Base-by-base conservation (phyloP, 352 stramenopile species). In the Globisporangium radiosum region DNA sequence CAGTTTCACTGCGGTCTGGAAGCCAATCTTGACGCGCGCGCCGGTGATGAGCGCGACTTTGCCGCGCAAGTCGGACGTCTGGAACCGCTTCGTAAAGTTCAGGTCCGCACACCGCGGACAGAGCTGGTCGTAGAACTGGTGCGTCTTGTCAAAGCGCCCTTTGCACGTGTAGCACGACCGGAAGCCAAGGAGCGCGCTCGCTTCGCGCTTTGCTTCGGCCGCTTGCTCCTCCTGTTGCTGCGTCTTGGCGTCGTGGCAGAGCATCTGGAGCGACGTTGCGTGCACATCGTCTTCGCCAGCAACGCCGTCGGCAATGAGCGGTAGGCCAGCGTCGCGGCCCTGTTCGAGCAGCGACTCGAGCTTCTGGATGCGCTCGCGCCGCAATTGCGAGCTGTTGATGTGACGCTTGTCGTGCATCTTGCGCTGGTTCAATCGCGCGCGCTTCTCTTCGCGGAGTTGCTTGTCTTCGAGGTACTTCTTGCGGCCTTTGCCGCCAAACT, bases 121-220 rank as follows among this genome's bases (percentile, higher is more conserved):
- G 7, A 99, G 69, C 72, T 98, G 93, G 68, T 98, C 95, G 67
- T 95, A 96, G 68, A 98, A 99, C 70, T 98, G 97, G 60, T 97
- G 81, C 62, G 98, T 96, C 57, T 97, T 86, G 50, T 96, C 85
- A 59, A 97, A 99, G 43, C 94, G 88, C 10, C 78, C 73, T 69
- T 98, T 98, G 75, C 96, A 99, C 47, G 88, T 88, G 76, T 99
- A 99, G 75, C 96, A 99, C 37, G 96, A 98, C 6, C 95, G 88
- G 65, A 93, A 93, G 43, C 78, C 76, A 0, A 90, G 71, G 56
- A 93, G 62, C 14, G 66, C 73, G 49, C 76, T 89, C 3, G 76
- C 78, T 51, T 90, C 75, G 37, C 77, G 73, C 62, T 78, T 87
- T 17, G 76, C 67, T 0, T 68, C 66, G 1, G 72, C 73, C 1